Base-by-base conservation (phyloP, 805 yeast genomes). In the Candida tibetensis region DNA sequence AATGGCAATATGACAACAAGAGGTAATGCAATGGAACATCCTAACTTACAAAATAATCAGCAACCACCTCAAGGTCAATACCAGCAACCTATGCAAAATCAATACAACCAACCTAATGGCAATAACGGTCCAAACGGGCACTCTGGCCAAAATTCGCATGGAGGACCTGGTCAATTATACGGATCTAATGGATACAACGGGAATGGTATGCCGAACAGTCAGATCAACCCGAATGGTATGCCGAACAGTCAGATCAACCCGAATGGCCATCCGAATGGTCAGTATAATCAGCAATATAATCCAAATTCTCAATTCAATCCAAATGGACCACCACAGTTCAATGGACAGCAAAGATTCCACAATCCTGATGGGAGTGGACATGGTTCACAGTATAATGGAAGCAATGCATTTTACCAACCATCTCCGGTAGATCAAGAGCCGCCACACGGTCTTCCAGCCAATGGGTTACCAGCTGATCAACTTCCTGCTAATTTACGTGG, bases 391-490 rank as follows among this genome's bases (percentile, higher is more conserved):
- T 5, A 34, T 17, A 32, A 13, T 22, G 17, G 17, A 9, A 23
- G n/a, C 25, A 32, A 32, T 6, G 25, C 10, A 21, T 21, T 21
- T 10, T 27, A 33, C 17, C 28, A 36, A 12, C 39, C 38, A 37
- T 32, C 37, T 12, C 40, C 39, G 21, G 16, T 40, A 30, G 66
- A 62, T 36, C 66, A 58, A 40, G 49, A 46, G 13, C 64, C 59
- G 4, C 65, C 60, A 4, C 62, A 61, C 27, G 66, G 65, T 6
- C 49, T 58, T 31, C 63, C 65, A 13, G 35, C 56, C 9, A 54
- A 54, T 28, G 70, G 65, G 2, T 39, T 52, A 37, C 55, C 60
- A 2, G 48, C 41, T 7, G 50, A 51, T 37, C 45, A 49, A 26
- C 49, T 55, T 28, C 58, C 64, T 6, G 48, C 60, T 9, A 52